phyloP scores from a whole-genome alignment of 192 early-diverging fungal species.

The Radiomyces spectabilis region DNA sequence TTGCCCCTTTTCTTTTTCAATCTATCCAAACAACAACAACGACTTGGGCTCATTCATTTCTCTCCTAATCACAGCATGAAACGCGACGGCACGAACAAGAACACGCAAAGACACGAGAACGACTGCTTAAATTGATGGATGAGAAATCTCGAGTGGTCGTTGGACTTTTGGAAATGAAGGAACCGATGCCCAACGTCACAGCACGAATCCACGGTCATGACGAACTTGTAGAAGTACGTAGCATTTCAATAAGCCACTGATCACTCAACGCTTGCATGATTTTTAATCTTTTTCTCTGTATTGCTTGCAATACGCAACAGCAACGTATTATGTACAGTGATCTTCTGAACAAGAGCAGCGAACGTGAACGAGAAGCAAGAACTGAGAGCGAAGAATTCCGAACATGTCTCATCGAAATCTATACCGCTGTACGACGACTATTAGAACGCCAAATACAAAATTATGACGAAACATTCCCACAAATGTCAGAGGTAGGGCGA shows the following conservation, averaged over 20 bases:
- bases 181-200: slow-evolving; percentile 14
- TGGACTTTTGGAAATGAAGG: no score
- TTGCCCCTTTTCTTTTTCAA: no score
- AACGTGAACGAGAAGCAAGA: slow-evolving; percentile 26
- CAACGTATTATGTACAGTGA: slow-evolving; percentile 17
- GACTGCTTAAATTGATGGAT: slow-evolving; percentile 34
- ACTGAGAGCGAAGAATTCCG: slow-evolving; percentile 33
- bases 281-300: no score
- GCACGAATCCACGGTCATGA: no score
- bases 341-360: slow-evolving; percentile 25
- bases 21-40: no score
- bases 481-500: neutral
- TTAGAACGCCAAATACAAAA: slow-evolving; percentile 13
- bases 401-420: slow-evolving; percentile 28
- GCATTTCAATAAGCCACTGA: no score
- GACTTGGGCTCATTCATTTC: no score
- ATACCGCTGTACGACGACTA: slow-evolving; percentile 25
- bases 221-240: no score
- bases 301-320: no score
- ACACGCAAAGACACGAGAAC: slow-evolving; percentile 32
- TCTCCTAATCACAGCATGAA: slow-evolving; percentile 29
- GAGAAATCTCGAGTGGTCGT: no score
- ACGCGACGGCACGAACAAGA: slow-evolving; percentile 38
- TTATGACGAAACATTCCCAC: neutral
- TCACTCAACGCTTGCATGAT: no score